Evolutionary conservation across 257 asterid species (phyloP).

Genomic region (Solanum clarkiae): DNA sequence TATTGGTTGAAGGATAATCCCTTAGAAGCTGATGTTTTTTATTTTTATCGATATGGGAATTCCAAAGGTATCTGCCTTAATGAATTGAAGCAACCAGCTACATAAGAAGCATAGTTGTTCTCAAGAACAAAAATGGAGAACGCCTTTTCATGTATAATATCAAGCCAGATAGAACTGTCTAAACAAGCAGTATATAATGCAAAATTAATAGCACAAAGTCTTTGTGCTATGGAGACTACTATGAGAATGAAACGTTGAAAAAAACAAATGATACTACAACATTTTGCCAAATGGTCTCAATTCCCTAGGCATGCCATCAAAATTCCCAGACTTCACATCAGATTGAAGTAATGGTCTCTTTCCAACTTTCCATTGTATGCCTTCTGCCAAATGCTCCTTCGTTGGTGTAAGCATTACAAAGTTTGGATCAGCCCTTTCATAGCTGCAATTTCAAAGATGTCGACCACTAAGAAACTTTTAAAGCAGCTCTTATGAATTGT

Average conservation of each 20-base stretch:
- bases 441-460: constrained; percentile 28
- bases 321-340: constrained; percentile 67
- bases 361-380: constrained; percentile 72
- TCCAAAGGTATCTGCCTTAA: not conserved
- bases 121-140: not conserved
- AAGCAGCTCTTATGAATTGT: not conserved
- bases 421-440: constrained; percentile 88
- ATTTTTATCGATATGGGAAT: not conserved
- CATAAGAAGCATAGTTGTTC: not conserved
- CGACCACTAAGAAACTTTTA: not conserved
- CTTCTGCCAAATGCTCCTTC: constrained; percentile 93
- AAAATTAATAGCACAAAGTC: not conserved
- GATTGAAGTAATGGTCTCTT: constrained; percentile 64
- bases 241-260: not conserved
- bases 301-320: constrained; percentile 68
- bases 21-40: not conserved
- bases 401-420: constrained; percentile 86
- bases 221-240: not conserved
- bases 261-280: constrained; percentile 22
- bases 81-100: not conserved
- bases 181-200: not conserved
- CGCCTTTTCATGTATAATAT: not conserved
- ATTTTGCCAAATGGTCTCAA: constrained; percentile 60
- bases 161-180: not conserved
- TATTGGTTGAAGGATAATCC: not conserved